A percentile compares a stretch with the other conserved stretches of the same genome.
Evolutionary conservation across 2,329 filamentous ascomycete genomes (phyloP).

Genomic region (Xylaria sp.): DNA sequence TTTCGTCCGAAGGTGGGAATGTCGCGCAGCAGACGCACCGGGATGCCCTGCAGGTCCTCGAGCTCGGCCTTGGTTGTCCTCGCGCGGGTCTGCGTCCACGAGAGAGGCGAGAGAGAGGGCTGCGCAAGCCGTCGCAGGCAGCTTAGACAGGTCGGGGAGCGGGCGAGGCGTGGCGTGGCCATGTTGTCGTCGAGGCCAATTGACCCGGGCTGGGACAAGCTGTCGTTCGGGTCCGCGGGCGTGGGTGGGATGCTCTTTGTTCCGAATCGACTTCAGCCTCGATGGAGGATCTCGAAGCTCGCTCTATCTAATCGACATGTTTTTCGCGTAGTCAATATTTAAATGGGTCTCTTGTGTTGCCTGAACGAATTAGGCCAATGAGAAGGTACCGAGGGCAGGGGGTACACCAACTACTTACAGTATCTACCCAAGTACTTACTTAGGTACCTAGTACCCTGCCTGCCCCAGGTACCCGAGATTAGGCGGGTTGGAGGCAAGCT

Average conservation of each 20-base stretch:
- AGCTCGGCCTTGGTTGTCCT: slow-evolving; percentile 45
- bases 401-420: too few species aligned
- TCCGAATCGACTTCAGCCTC: neutral
- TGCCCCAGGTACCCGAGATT: too few species aligned
- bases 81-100: slow-evolving; percentile 44
- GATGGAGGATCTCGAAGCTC: slow-evolving; percentile 11
- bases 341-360: slow-evolving; percentile 20
- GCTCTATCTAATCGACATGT: slow-evolving; percentile 14
- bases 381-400: too few species aligned
- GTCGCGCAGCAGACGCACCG: slow-evolving; percentile 51
- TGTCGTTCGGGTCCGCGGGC: neutral
- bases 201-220: slow-evolving; percentile 1
- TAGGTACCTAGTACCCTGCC: too few species aligned
- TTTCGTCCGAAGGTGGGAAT: slow-evolving; percentile 49
- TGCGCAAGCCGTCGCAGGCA: slow-evolving; percentile 41
- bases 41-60: slow-evolving; percentile 48
- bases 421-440: too few species aligned
- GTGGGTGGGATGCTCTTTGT: slow-evolving; percentile 3
- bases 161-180: slow-evolving; percentile 31
- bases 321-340: slow-evolving; percentile 29
- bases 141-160: slow-evolving; percentile 42
- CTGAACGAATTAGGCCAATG: slow-evolving; percentile 3
- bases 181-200: slow-evolving; percentile 26
- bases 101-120: slow-evolving; percentile 32
- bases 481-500: too few species aligned